Conservation (phyloP, 495 filamentous ascomycete species). For the Neurospora sp. region DNA sequence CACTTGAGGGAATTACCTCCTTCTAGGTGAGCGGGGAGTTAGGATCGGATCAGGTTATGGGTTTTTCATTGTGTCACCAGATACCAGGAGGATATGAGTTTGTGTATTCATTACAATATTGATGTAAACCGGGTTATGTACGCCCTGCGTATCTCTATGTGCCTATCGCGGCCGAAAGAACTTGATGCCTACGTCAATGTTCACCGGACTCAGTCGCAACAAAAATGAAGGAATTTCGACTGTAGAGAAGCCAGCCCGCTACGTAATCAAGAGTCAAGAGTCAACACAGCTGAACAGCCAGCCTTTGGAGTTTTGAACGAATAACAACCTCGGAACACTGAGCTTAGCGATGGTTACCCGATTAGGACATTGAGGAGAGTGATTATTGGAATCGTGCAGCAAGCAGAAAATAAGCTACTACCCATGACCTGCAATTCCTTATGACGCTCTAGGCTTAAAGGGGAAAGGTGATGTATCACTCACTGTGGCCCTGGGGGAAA, state of each 20-base stretch:
- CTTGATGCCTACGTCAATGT: neutral
- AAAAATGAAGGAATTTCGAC: neutral
- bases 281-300: too few species aligned
- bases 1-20: neutral
- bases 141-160: too few species aligned
- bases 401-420: neutral
- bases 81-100: neutral
- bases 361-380: neutral
- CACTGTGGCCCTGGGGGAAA: neutral
- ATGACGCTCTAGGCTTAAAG: neutral
- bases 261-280: too few species aligned
- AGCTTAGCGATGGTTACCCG: neutral
- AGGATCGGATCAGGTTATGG: neutral
- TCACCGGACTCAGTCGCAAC: too few species aligned
- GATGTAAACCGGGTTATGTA: too few species aligned
- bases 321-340: neutral
- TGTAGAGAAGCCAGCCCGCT: neutral
- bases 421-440: neutral
- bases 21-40: neutral
- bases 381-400: neutral
- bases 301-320: too few species aligned
- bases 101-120: neutral
- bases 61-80: neutral
- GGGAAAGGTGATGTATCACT: neutral
- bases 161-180: neutral